Evolutionary conservation across 371 early-diverging fungal species (phyloP), one percentile per base, ranked within the genome.

Genomic region (Zychaea mexicana): DNA sequence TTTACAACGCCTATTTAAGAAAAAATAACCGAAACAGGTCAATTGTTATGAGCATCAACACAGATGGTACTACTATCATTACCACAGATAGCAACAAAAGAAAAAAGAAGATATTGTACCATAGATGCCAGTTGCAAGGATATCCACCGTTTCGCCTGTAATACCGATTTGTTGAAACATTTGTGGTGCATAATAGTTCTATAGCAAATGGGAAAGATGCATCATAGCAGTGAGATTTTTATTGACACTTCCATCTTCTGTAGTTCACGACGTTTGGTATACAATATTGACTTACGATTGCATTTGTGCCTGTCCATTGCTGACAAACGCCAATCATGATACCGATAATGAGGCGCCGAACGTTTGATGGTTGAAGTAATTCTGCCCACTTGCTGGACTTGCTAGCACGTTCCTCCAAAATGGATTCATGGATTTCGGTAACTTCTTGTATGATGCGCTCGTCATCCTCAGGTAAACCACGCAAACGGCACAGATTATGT

Each of bases 251-350:
- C 2, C 36, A 9, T 19, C 28, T 2, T 6, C 46, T 21, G n/a
- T n/a, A n/a, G n/a, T n/a, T n/a, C n/a, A 15, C n/a, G 5, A n/a
- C 27, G 19, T 32, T 30, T 7, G 27, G 4, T 9, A n/a, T 21
- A 28, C 27, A 13, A 33, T 13, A n/a, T n/a, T n/a, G n/a, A 69
- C 74, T 70, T 73, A 79, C 79, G 62, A 88, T 84, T 45, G 85
- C 84, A 70, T 87, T 88, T 65, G 84, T 85, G 53, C 89, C 90
- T 17, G 88, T 88, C 81, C 86, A 82, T 72, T 90, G 90, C 65
- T 89, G 89, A 63, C 85, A 85, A 46, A 83, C 60, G 64, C 87
- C 88, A 42, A 86, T 68, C 67, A 77, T 69, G 54, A 83, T 58
- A 39, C 79, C 87, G 53, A 87, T 70, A 52, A 80, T 55, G 33